phyloP scores from a whole-genome alignment of 176 grass and related monocot species.

The Ampelocalamus luodianensis region DNA sequence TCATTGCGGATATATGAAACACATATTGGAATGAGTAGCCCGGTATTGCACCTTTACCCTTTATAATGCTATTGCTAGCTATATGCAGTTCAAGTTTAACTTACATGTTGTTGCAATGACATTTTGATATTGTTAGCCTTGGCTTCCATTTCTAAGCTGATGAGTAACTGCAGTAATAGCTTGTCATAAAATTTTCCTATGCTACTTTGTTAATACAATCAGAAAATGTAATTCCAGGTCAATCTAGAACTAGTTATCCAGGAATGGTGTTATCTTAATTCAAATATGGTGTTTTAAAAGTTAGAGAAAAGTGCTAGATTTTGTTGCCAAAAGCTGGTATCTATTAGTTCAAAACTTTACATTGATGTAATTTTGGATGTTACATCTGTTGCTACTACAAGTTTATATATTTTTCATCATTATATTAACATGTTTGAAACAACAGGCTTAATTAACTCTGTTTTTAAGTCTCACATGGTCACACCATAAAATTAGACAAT shows the following conservation, averaged over 20 bases:
- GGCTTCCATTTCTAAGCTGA: conserved; percentile 6
- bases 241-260: not conserved
- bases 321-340: not conserved
- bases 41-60: conserved; percentile 58
- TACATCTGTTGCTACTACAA: not conserved
- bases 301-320: not conserved
- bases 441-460: not conserved
- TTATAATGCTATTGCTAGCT: not conserved
- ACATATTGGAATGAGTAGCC: conserved; percentile 98
- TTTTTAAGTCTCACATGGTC: not conserved
- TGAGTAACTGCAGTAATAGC: not conserved
- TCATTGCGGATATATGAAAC: conserved; percentile 97
- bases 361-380: not conserved
- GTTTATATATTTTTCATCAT: conserved; percentile 4
- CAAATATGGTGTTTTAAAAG: not conserved
- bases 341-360: conserved; percentile 1
- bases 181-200: not conserved
- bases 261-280: not conserved
- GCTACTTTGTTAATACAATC: conserved; percentile 27
- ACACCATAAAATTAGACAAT: not conserved
- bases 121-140: not conserved
- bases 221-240: not conserved
- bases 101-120: conserved; percentile 28
- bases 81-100: conserved; percentile 29
- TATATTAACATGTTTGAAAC: conserved; percentile 8